Evolutionary conservation across 2,329 filamentous ascomycete species (phyloP), one percentile per base, ranked within the genome.

Genomic region (Samsoniella hepiali): DNA sequence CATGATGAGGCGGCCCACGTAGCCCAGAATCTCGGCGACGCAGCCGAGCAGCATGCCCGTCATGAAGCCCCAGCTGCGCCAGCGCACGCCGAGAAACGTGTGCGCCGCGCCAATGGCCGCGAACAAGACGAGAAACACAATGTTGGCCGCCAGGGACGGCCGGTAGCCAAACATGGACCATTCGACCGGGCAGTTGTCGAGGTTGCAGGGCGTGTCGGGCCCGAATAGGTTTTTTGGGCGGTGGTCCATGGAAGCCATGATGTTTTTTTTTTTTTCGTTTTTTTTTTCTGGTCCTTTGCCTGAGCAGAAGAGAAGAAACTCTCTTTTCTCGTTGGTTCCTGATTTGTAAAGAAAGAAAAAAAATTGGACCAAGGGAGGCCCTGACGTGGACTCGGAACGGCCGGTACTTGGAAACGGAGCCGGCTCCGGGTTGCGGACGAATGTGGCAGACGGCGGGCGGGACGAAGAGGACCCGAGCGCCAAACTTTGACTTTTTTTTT

Each of bases 11-110:
- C 88, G 80, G 2, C 86, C 88, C 1, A 76, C 73, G 66, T 91
- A 91, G 22, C 88, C 88, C 40, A 88, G 69, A 11, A 88, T 79
- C 68, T 88, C 87, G 55, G 79, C 76, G 6, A 82, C 47, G 66
- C 82, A 85, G 53, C 88, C 88, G 22, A 80, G 69, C 7, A 84
- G 68, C 79, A 90, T 84, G 65, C 78, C 79, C 11, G 68, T 66
- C 73, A 79, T 79, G 71, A 82, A 84, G 64, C 76, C 78, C 76
- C 79, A 82, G 31, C 73, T 76, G 67, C 72, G 79, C 79, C 79
- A 82, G 45, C 77, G 71, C 47, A 78, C 51, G 50, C 82, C 82
- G n/a, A 82, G 73, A 51, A 72, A 73, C 44, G 73, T 53, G 63
- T 85, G 82, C n/a, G 77, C 64, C 22, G 75, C 31, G 22, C 72